Percentiles rank a stretch among this genome's conserved stretches.
Conservation (phyloP, 108 stramenopile genomes). For the Heterococcus sp. region DNA sequence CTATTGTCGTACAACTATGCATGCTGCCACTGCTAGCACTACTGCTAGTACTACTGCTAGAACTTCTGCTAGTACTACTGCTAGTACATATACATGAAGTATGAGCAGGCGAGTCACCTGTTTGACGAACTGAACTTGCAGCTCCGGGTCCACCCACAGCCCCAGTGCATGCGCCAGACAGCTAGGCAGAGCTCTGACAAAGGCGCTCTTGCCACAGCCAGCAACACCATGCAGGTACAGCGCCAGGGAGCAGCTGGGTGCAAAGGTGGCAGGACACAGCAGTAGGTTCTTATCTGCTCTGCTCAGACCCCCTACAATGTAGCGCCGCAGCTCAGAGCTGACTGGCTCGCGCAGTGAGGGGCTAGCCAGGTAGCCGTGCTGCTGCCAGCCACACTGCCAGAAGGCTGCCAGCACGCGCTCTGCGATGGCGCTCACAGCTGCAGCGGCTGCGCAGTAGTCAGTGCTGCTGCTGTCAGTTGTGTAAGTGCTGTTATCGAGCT, state of each 20-base stretch:
- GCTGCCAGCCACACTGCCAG: background rate
- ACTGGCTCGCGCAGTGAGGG: background rate
- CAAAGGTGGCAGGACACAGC: conserved; percentile 26
- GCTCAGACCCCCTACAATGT: background rate
- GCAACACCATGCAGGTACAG: conserved; percentile 67
- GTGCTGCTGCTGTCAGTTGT: no score
- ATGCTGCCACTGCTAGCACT: no score
- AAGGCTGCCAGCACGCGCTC: background rate
- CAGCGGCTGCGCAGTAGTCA: background rate
- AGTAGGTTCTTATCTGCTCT: conserved; percentile 33
- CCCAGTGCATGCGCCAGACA: conserved; percentile 59
- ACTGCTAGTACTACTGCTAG: no score
- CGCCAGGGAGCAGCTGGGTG: conserved; percentile 59
- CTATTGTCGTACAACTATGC: no score
- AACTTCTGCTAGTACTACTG: no score
- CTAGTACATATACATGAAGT: no score
- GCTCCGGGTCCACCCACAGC: conserved; percentile 58
- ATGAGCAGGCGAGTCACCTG: conserved; percentile 7
- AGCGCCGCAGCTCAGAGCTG: background rate
- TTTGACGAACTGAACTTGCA: conserved; percentile 67
- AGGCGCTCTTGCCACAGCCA: conserved; percentile 64
- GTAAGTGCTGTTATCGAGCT: background rate
- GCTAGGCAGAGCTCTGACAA: conserved; percentile 58
- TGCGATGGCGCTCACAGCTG: background rate
- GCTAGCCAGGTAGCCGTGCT: background rate